Percentiles rank a stretch among this genome's conserved stretches.
phyloP scores from a whole-genome alignment of 163 green algal genomes.

The Chlamydomonas reinhardtii region DNA sequence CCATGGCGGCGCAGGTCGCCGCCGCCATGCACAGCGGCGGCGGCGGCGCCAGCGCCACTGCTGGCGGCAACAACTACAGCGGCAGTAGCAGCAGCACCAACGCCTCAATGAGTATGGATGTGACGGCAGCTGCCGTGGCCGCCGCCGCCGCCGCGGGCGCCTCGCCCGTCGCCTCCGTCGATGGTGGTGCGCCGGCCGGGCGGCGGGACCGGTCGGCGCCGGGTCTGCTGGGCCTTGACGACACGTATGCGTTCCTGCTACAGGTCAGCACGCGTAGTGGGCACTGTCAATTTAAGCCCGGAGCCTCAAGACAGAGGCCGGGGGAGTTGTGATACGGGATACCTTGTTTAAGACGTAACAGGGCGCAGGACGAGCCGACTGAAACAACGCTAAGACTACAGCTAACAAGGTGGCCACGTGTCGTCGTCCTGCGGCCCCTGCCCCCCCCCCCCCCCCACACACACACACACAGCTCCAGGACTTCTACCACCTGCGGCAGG shows the following conservation, averaged over 20 bases:
- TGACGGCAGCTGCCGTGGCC: not conserved
- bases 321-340: too few relatives aligned
- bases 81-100: not conserved
- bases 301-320: too few relatives aligned
- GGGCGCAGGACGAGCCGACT: too few relatives aligned
- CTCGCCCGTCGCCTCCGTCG: not conserved
- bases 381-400: too few relatives aligned
- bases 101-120: not conserved
- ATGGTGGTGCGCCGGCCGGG: not conserved
- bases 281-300: too few relatives aligned
- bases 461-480: slow-evolving; percentile 50
- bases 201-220: not conserved
- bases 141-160: not conserved
- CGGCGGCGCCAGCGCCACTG: too few relatives aligned
- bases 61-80: not conserved
- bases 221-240: slow-evolving; percentile 21
- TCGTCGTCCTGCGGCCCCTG: too few relatives aligned
- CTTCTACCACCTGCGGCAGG: slow-evolving; percentile 31
- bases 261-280: too few relatives aligned
- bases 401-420: too few relatives aligned
- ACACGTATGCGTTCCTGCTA: slow-evolving; percentile 48
- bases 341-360: too few relatives aligned
- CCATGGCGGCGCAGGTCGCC: not conserved
- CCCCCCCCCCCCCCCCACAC: too few relatives aligned
- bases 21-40: not conserved